Evolutionary conservation across 305 asterid genomes (phyloP).

Genomic region (Fraxinus greggii): DNA sequence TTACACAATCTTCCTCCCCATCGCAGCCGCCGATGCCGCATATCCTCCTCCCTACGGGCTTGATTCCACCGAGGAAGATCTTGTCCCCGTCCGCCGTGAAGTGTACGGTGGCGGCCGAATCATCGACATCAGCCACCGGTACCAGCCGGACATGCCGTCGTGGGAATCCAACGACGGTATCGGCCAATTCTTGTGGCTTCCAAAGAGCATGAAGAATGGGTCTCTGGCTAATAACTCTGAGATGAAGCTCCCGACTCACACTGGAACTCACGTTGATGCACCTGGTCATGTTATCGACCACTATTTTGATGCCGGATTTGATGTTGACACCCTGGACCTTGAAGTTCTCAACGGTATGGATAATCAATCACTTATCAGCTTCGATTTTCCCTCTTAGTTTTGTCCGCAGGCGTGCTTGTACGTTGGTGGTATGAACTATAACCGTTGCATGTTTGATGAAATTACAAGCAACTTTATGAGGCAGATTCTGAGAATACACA

Average conservation of each 20-base stretch:
- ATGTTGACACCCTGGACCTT: conserved; percentile 92
- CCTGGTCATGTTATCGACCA: conserved; percentile 87
- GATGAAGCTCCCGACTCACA: conserved; percentile 78
- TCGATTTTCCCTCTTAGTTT: background rate
- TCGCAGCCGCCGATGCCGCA: conserved; percentile 42
- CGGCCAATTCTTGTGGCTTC: conserved; percentile 72
- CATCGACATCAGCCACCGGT: conserved; percentile 75
- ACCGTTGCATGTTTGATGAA: background rate
- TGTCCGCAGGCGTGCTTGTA: background rate
- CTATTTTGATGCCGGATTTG: conserved; percentile 89
- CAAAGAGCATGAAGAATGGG: conserved; percentile 76
- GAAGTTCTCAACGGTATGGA: conserved; percentile 73
- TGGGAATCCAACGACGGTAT: conserved; percentile 67
- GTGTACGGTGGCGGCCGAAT: conserved; percentile 84
- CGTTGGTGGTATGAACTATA: background rate
- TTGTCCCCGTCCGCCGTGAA: conserved; percentile 69
- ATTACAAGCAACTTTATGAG: background rate
- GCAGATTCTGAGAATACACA: background rate
- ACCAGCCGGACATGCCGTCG: conserved; percentile 64
- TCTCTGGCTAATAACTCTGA: conserved; percentile 74
- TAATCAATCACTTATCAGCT: background rate
- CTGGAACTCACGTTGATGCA: conserved; percentile 95
- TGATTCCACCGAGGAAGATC: conserved; percentile 21
- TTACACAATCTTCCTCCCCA: conserved; percentile 15
- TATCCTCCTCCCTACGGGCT: conserved; percentile 21